Evolutionary conservation across 1,284 basidiomycete species (phyloP).

Genomic region (Trichosporon ovoides): DNA sequence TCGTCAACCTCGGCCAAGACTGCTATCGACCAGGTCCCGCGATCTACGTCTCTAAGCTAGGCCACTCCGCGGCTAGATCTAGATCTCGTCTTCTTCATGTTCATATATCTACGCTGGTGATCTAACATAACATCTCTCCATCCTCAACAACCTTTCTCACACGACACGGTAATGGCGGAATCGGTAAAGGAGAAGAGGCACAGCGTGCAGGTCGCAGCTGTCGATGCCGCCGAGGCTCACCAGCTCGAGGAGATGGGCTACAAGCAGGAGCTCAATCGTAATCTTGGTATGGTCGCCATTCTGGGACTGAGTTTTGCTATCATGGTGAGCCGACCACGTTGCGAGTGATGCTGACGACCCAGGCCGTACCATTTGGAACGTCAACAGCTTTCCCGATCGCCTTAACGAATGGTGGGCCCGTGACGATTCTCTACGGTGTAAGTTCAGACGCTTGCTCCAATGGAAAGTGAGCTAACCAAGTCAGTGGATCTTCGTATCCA

Average conservation of each 20-base stretch:
- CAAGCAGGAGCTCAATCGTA: slow-evolving; percentile 48
- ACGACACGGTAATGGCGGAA: too few relatives aligned
- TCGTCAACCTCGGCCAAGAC: too few relatives aligned
- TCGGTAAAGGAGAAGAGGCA: too few relatives aligned
- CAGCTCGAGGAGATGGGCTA: slow-evolving; percentile 50
- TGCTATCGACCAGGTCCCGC: too few relatives aligned
- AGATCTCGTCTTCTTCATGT: too few relatives aligned
- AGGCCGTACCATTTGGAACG: slow-evolving; percentile 37
- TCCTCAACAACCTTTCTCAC: too few relatives aligned
- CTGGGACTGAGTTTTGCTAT: slow-evolving; percentile 49
- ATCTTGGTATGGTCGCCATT: slow-evolving; percentile 50
- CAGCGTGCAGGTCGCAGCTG: background rate
- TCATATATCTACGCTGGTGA: too few relatives aligned
- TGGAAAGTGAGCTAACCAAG: background rate
- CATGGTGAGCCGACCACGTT: slow-evolving; percentile 24
- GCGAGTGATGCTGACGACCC: background rate
- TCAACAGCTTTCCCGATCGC: slow-evolving; percentile 49
- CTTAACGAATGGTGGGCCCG: slow-evolving; percentile 50
- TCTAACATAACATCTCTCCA: too few relatives aligned
- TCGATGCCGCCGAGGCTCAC: slow-evolving; percentile 8
- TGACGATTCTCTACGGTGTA: slow-evolving; percentile 48
- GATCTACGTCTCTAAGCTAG: too few relatives aligned
- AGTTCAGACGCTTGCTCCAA: slow-evolving; percentile 14
- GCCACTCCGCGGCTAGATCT: too few relatives aligned
- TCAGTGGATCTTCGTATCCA: slow-evolving; percentile 51